Conservation (phyloP, 2,329 filamentous ascomycete species). For the Alternaria sp. region DNA sequence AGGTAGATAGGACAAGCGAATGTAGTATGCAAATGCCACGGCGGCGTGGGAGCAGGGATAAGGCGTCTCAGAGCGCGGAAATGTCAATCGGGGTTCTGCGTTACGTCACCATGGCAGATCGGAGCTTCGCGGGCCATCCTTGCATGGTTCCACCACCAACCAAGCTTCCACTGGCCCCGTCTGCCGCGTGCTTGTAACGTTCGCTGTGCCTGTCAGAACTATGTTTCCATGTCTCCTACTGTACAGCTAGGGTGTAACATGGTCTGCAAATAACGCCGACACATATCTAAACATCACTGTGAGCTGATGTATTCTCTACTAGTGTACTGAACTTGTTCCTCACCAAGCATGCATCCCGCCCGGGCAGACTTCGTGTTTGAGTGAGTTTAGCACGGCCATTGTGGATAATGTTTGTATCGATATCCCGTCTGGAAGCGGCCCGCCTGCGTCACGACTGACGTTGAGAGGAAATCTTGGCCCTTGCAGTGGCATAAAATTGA, state of each 20-base stretch:
- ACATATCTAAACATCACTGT: too few relatives aligned
- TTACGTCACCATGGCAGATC: slow-evolving; percentile 21
- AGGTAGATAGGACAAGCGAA: slow-evolving; percentile 1
- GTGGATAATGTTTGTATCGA: not conserved
- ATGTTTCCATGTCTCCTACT: not conserved
- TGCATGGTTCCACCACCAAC: slow-evolving; percentile 19
- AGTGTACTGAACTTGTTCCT: not conserved
- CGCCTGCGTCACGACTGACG: not conserved
- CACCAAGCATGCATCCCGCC: not conserved
- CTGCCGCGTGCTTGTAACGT: not conserved
- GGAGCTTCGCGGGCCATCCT: not conserved
- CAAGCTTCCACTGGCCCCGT: slow-evolving; percentile 16
- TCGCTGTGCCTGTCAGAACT: not conserved
- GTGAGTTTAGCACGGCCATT: not conserved
- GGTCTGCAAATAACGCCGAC: not conserved
- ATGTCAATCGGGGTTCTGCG: slow-evolving; percentile 24
- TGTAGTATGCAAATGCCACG: not conserved
- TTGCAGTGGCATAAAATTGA: not conserved
- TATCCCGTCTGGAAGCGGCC: not conserved
- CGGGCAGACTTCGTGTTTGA: not conserved
- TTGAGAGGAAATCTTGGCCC: not conserved
- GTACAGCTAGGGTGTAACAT: too few relatives aligned
- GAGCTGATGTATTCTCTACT: not conserved
- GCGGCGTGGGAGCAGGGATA: not conserved
- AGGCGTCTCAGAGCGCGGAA: slow-evolving; percentile 10